Conservation (phyloP, 1,139 yeast genomes). For the Yamadazyma taylorii region DNA sequence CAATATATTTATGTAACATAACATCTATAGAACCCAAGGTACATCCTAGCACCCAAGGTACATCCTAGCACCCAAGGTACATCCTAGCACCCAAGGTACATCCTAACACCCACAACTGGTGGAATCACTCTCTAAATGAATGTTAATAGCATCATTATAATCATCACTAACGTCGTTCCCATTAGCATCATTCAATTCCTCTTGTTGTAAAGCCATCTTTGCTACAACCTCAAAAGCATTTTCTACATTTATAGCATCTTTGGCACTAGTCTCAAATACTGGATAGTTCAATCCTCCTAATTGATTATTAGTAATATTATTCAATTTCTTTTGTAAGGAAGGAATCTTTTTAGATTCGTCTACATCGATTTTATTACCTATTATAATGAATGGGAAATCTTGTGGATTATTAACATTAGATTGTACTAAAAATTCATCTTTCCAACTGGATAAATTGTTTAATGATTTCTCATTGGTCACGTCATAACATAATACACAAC, state of each 20-base stretch:
- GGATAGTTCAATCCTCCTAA: slow-evolving; percentile 81
- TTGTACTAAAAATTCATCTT: slow-evolving; percentile 91
- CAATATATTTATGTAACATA: slow-evolving; percentile 1
- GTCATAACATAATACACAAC: slow-evolving; percentile 94
- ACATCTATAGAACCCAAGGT: background rate
- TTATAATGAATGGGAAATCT: slow-evolving; percentile 89
- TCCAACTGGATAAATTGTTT: slow-evolving; percentile 88
- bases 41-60: background rate
- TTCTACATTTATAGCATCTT: slow-evolving; percentile 91
- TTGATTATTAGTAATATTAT: slow-evolving; percentile 74
- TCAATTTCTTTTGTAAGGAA: slow-evolving; percentile 74
- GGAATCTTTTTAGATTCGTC: slow-evolving; percentile 89
- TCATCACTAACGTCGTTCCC: slow-evolving; percentile 73
- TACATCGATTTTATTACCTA: slow-evolving; percentile 93
- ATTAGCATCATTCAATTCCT: slow-evolving; percentile 83
- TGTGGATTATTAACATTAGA: slow-evolving; percentile 93
- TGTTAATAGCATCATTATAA: slow-evolving; percentile 93
- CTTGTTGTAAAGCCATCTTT: slow-evolving; percentile 88
- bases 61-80: background rate
- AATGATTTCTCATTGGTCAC: slow-evolving; percentile 92
- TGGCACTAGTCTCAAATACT: slow-evolving; percentile 91
- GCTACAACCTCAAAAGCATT: slow-evolving; percentile 96
- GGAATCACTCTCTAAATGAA: slow-evolving; percentile 82
- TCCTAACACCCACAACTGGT: slow-evolving; percentile 75
- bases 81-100: too few species aligned